Evolutionary conservation across 2,329 filamentous ascomycete genomes (phyloP).

Genomic region (Fusarium brevicatenulatum): DNA sequence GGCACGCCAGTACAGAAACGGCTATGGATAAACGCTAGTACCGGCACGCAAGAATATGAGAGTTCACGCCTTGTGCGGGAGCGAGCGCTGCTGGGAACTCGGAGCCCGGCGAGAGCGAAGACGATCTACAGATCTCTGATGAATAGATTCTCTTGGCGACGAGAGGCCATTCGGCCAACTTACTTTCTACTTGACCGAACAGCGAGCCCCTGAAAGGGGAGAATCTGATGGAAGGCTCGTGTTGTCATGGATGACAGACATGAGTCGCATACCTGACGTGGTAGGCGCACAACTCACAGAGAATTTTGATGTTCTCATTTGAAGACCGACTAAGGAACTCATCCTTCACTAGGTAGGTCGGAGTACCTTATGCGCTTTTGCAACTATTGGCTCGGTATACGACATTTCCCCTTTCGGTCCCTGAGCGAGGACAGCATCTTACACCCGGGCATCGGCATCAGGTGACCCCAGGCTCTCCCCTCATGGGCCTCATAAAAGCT

Average conservation of each 20-base stretch:
- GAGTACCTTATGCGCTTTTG: background rate
- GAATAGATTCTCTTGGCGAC: constrained; percentile 17
- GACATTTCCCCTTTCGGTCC: background rate
- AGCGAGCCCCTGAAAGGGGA: background rate
- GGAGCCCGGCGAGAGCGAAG: constrained; percentile 30
- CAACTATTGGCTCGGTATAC: constrained; percentile 1
- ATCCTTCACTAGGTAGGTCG: background rate
- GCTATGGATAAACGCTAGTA: constrained; percentile 4
- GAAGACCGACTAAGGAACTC: background rate
- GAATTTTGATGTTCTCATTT: background rate
- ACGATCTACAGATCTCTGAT: background rate
- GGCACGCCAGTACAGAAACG: constrained; percentile 27
- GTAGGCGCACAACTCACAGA: background rate
- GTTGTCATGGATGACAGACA: background rate
- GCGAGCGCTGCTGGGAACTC: constrained; percentile 18
- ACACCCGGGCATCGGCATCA: background rate
- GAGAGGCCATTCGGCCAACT: constrained; percentile 6
- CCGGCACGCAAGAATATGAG: background rate
- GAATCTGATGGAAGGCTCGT: background rate
- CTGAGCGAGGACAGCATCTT: background rate
- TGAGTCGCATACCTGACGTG: background rate
- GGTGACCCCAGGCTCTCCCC: background rate
- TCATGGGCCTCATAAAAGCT: constrained; percentile 25
- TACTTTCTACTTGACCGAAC: constrained; percentile 3
- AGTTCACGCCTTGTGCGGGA: constrained; percentile 10